Percentiles rank a stretch among this genome's conserved stretches.
These are phyloP conservation scores for Boletales sp. DNA, from an alignment of 768 basidiomycete genomes.

Conservation along the genomic window DNA sequence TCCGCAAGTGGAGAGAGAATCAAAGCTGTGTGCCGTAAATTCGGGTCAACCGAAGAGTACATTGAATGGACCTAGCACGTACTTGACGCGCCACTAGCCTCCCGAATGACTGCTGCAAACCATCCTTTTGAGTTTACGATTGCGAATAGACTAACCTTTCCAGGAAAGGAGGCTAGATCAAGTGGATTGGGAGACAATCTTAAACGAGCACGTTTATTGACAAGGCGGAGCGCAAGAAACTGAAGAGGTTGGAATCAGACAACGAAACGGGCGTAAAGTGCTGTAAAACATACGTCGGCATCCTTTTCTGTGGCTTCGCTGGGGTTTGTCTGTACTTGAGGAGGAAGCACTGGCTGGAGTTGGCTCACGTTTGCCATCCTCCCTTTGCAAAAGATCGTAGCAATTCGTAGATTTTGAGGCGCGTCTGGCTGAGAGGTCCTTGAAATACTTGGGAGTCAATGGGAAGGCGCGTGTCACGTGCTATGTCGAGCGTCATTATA, in stretches of 20 bases:
- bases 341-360: slow-evolving; percentile 20
- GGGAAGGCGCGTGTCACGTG: slow-evolving; percentile 5
- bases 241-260: slow-evolving; percentile 15
- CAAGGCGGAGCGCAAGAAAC: slow-evolving; percentile 38
- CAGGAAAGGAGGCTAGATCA: slow-evolving; percentile 37
- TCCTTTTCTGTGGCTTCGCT: slow-evolving; percentile 27
- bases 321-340: slow-evolving; percentile 24
- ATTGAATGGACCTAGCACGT: slow-evolving; percentile 11
- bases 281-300: slow-evolving; percentile 23
- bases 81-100: slow-evolving; percentile 37
- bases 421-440: neutral
- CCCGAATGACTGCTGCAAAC: slow-evolving; percentile 60
- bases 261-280: neutral
- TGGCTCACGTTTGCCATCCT: slow-evolving; percentile 32
- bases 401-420: neutral
- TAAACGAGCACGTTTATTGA: slow-evolving; percentile 63
- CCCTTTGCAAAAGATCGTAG: neutral
- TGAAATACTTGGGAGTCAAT: neutral
- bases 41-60: neutral
- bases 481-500: neutral
- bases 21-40: slow-evolving; percentile 40
- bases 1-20: slow-evolving; percentile 58
- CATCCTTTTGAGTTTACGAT: slow-evolving; percentile 59
- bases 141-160: slow-evolving; percentile 53
- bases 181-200: slow-evolving; percentile 54